phyloP scores from a whole-genome alignment of 352 stramenopile genomes.

The Elongisporangium undulatum region DNA sequence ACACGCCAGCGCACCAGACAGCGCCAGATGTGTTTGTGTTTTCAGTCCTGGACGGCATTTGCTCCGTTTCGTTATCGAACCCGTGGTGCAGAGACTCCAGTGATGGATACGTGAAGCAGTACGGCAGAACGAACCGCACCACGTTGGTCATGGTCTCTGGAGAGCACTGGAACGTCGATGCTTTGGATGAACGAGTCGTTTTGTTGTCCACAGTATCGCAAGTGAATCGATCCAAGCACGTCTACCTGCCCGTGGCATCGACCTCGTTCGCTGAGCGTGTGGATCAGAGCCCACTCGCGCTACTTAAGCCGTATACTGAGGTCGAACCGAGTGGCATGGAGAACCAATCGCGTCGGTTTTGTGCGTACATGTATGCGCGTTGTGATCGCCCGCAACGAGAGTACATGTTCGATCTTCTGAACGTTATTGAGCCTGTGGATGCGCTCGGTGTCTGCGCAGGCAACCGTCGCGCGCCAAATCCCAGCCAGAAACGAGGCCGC shows the following conservation, averaged over 20 bases:
- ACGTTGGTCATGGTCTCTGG: constrained; percentile 27
- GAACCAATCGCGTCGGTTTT: constrained; percentile 21
- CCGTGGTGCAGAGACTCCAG: constrained; percentile 4
- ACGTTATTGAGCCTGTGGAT: constrained; percentile 36
- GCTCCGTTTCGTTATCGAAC: constrained; percentile 2
- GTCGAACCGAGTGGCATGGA: too few species aligned
- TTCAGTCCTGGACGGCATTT: constrained; percentile 11
- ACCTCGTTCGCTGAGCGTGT: constrained; percentile 33
- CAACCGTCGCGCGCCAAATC: constrained; percentile 3
- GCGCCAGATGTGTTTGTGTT: constrained; percentile 37
- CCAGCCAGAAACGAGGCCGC: background rate
- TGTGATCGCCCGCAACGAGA: constrained; percentile 44
- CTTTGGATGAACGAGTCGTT: constrained; percentile 26
- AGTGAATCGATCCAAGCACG: constrained; percentile 8
- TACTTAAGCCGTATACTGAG: constrained; percentile 13
- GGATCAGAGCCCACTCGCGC: constrained; percentile 12
- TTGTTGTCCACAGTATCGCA: constrained; percentile 23
- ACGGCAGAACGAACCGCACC: background rate
- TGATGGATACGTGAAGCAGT: constrained; percentile 3
- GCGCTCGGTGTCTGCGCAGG: constrained; percentile 37
- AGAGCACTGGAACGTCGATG: constrained; percentile 13
- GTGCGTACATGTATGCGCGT: constrained; percentile 44
- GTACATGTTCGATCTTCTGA: constrained; percentile 52
- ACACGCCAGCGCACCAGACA: constrained; percentile 1
- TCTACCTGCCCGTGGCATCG: constrained; percentile 27